These are phyloP conservation scores for Phlyctochytrium bullatum DNA, from an alignment of 192 early-diverging fungal genomes.

Conservation along the genomic window DNA sequence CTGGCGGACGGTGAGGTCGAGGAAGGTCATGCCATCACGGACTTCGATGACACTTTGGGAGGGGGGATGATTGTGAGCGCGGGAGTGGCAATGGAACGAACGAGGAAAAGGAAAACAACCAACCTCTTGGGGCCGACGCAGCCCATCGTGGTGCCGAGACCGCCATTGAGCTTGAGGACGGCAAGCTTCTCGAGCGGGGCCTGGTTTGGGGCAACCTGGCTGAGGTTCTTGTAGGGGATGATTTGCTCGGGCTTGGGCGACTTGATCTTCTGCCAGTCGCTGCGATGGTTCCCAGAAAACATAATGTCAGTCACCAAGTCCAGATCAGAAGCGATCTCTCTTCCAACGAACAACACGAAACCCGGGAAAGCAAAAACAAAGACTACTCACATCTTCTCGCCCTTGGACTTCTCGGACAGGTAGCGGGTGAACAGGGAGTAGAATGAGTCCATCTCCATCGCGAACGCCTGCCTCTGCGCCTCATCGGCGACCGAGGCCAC, in stretches of 20 bases:
- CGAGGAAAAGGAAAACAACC: constrained; percentile 8
- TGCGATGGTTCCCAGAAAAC: constrained; percentile 35
- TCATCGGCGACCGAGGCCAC: constrained; percentile 55
- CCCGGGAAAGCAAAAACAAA: constrained; percentile 3
- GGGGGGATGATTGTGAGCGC: not conserved
- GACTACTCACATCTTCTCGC: constrained; percentile 65
- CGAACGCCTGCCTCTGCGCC: constrained; percentile 49
- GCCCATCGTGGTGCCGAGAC: constrained; percentile 99
- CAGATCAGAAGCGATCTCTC: too few species aligned
- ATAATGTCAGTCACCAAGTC: constrained; percentile 3
- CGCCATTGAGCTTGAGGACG: constrained; percentile 99
- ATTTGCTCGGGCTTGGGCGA: constrained; percentile 83
- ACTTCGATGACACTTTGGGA: constrained; percentile 86
- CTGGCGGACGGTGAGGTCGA: constrained; percentile 97
- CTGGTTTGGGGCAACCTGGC: constrained; percentile 35
- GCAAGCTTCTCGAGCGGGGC: constrained; percentile 84
- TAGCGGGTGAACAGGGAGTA: constrained; percentile 67
- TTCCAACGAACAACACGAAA: not conserved
- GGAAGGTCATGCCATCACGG: constrained; percentile 95
- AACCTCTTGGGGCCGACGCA: constrained; percentile 93
- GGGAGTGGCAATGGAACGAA: not conserved
- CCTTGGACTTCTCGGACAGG: constrained; percentile 74
- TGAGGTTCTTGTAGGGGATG: constrained; percentile 74
- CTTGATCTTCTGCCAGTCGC: constrained; percentile 93
- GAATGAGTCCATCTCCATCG: constrained; percentile 48